These are phyloP conservation scores for Furcasterigmium furcatum DNA, from an alignment of 2,329 filamentous ascomycete genomes.

Conservation along the genomic window DNA sequence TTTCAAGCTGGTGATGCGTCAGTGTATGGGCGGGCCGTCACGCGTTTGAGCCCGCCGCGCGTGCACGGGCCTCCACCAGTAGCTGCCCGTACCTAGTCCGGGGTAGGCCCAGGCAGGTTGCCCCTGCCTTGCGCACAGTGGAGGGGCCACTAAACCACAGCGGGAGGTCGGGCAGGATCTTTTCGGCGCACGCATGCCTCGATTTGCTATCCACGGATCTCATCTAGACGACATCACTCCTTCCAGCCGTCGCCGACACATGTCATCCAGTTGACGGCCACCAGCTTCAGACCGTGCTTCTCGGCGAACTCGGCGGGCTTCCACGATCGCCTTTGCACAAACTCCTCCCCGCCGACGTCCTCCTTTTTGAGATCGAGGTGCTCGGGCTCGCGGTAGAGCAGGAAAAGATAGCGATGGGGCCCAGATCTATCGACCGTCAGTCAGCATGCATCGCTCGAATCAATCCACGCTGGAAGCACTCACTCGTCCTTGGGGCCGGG, in stretches of 20 bases:
- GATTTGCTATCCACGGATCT: not conserved
- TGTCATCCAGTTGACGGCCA: constrained; percentile 42
- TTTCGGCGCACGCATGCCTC: not conserved
- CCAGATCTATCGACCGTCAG: constrained; percentile 31
- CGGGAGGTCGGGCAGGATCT: too few species aligned
- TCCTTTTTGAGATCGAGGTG: constrained; percentile 29
- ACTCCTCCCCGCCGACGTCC: constrained; percentile 44
- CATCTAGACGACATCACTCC: not conserved
- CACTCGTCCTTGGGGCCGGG: constrained; percentile 44
- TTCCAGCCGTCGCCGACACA: constrained; percentile 41
- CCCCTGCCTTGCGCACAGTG: too few species aligned
- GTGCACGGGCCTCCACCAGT: too few species aligned
- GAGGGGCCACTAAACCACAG: too few species aligned
- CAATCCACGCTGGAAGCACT: too few species aligned
- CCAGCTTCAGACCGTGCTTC: constrained; percentile 32
- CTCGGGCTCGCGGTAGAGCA: constrained; percentile 37
- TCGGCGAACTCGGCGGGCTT: constrained; percentile 33
- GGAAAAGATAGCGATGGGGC: constrained; percentile 44
- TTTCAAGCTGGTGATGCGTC: not conserved
- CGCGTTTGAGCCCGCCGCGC: too few species aligned
- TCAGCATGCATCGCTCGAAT: too few species aligned
- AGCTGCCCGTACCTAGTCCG: too few species aligned
- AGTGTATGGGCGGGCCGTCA: too few species aligned
- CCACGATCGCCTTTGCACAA: constrained; percentile 39
- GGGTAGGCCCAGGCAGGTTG: too few species aligned